Base-by-base conservation (phyloP, 768 basidiomycete genomes). In the Nevesoporus exiguus region DNA sequence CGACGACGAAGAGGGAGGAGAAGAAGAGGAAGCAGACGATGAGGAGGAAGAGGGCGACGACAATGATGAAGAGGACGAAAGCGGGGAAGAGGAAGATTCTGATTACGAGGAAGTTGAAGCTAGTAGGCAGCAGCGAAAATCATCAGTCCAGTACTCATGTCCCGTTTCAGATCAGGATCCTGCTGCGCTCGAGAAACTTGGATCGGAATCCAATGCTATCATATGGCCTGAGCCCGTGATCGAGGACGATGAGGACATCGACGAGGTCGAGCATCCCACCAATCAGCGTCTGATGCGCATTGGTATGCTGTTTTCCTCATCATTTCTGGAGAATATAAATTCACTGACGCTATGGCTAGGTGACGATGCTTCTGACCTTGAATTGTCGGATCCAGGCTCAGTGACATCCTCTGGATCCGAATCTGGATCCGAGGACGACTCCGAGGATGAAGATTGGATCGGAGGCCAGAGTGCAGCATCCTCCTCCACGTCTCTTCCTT, bases 201-300 rank as follows among this genome's bases (percentile, higher is more conserved):
- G 93, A n/a, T 64, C 74, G 11, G 81, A 80, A 47, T 83, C 85
- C 2, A 86, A 90, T 62, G 94, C 90, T 0, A 79, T 88, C 49
- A 77, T 93, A 46, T 97, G 91, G 93, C 90, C 92, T 1, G 67
- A 66, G n/a, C 74, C 73, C n/a, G 74, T 72, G 46, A 75, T 80
- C 5, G 79, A 82, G 11, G 79, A 85, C 43, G 82, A 83, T 36
- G 85, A 83, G 13, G 86, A 84, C 19, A 76, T 83, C 29, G 80
- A 85, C 15, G 78, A 78, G 54, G 77, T 82, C 11, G 81, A 85
- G 37, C 78, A 77, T 27, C 76, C 85, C n/a, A 81, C 80, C 55
- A 91, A 90, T 63, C 82, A 81, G 55, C 77, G 85, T 40, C 82
- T 87, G 54, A 84, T 90, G 81, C 81, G 91, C 39, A 74, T 93